Evolutionary conservation across 192 early-diverging fungal species (phyloP).

Genomic region (Radiomyces spectabilis): DNA sequence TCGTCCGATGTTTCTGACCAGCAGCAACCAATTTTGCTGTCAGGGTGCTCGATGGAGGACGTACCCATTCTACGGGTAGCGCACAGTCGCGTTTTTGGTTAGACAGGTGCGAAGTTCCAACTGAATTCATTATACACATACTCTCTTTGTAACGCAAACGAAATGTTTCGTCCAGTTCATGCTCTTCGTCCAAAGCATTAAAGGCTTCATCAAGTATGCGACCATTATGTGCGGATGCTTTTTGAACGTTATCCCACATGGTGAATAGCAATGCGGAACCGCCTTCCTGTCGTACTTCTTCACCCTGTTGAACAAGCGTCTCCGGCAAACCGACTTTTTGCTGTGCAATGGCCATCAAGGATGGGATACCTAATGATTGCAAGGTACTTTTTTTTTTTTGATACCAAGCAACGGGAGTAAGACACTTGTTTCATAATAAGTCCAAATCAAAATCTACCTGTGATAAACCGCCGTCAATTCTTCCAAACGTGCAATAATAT

Average conservation of each 20-base stretch:
- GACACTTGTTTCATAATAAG: too few species aligned
- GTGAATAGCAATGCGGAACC: constrained; percentile 57
- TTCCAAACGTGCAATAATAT: constrained; percentile 53
- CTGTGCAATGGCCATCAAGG: constrained; percentile 41
- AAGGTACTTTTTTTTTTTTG: too few species aligned
- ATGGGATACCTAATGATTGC: constrained; percentile 21
- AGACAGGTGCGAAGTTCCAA: too few species aligned
- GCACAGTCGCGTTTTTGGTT: too few species aligned
- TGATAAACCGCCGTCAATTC: constrained; percentile 64
- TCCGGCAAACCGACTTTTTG: constrained; percentile 74
- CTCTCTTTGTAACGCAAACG: constrained; percentile 44
- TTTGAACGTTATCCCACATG: constrained; percentile 54
- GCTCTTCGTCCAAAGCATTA: constrained; percentile 60
- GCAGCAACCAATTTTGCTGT: constrained; percentile 49
- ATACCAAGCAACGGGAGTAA: too few species aligned
- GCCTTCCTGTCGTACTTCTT: constrained; percentile 68
- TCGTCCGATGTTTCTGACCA: constrained; percentile 44
- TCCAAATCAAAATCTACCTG: too few species aligned
- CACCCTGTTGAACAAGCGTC: constrained; percentile 57
- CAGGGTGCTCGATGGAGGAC: constrained; percentile 40
- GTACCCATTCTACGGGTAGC: constrained; percentile 43
- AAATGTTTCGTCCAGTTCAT: constrained; percentile 60
- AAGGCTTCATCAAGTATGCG: constrained; percentile 62
- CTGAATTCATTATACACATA: too few species aligned
- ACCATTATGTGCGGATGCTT: constrained; percentile 40